A percentile compares a stretch with the other conserved stretches of the same genome.
phyloP scores from a whole-genome alignment of 441 rosid genomes.

The Lepidium campestre region DNA sequence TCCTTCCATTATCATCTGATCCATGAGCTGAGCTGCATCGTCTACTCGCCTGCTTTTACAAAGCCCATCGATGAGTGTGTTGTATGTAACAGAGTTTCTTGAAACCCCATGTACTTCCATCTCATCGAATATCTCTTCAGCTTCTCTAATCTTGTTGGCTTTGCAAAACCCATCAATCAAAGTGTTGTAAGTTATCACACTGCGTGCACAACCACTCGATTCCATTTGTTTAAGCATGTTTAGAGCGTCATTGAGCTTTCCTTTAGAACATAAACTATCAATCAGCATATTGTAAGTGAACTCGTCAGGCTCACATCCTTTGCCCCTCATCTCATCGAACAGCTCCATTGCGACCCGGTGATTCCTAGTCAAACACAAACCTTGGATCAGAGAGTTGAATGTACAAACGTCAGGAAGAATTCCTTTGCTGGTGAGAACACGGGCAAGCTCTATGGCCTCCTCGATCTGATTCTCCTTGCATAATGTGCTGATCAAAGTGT shows the following conservation, averaged over 20 bases:
- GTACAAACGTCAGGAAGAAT: slow-evolving; percentile 56
- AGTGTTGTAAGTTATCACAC: slow-evolving; percentile 79
- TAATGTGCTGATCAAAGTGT: slow-evolving; percentile 70
- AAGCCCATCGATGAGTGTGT: slow-evolving; percentile 85
- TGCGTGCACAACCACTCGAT: slow-evolving; percentile 62
- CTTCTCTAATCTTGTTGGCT: slow-evolving; percentile 61
- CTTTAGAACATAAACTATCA: slow-evolving; percentile 62
- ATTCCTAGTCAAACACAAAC: slow-evolving; percentile 60
- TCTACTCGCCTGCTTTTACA: slow-evolving; percentile 72
- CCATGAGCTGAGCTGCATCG: slow-evolving; percentile 87
- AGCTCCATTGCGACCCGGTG: slow-evolving; percentile 55
- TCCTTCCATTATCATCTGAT: slow-evolving; percentile 95
- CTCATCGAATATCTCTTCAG: slow-evolving; percentile 89
- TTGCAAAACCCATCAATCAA: slow-evolving; percentile 88
- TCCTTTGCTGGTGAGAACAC: slow-evolving; percentile 65
- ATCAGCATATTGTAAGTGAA: slow-evolving; percentile 80
- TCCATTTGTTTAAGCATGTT: slow-evolving; percentile 80
- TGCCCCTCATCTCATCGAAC: slow-evolving; percentile 71
- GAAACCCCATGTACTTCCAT: slow-evolving; percentile 91
- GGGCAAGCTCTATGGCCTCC: slow-evolving; percentile 68
- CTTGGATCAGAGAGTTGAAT: slow-evolving; percentile 81
- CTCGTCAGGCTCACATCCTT: slow-evolving; percentile 82
- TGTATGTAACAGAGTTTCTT: slow-evolving; percentile 77
- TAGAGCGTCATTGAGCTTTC: slow-evolving; percentile 63
- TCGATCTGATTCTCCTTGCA: slow-evolving; percentile 86